Base-by-base conservation (phyloP, 192 early-diverging fungal genomes). In the Dissophora ornata region DNA sequence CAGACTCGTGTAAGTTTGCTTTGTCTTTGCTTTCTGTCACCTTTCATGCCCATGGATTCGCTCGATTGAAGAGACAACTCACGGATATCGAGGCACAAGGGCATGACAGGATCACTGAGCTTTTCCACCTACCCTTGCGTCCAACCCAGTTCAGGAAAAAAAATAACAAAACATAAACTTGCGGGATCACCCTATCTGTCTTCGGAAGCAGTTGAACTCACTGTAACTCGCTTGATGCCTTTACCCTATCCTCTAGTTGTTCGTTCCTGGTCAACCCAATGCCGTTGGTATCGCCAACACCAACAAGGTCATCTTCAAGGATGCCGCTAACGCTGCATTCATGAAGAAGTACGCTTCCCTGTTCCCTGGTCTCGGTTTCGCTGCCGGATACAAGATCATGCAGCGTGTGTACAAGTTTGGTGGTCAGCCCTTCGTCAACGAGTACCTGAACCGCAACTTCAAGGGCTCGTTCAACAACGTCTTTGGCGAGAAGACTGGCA, bases 361-460 rank as follows among this genome's bases (percentile, higher is more conserved):
- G 52, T 99, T 99, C 84, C 97, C 97, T 1, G 97, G 97, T 54
- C 86, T 99, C 24, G 97, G 97, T 28, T 97, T 93, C 82, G 97
- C 97, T 22, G 95, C 96, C 34, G 96, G 96, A 8, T 99, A 99
- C 92, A 99, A 99, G 84, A 90, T 99, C 36, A 80, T 93, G 60
- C 97, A 99, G 84, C 89, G 97, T 63, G 87, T 97, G 49, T 99
- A 99, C 90, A 99, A 99, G 83, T 99, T 97, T 66, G 97, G 96
- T 68, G 97, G 97, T 5, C 97, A 99, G 83, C 96, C 96, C 16
- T 94, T 93, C 66, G 94, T 95, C 32, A 94, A 92, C 75, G 97
- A 99, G 83, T 95, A 88, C 77, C 74, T 99, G 52, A 94, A 95
- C 81, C 89, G 69, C 42, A 71, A 97, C 83, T 87, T 97, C 85